A percentile compares a stretch with the other conserved stretches of the same genome.
phyloP scores from a whole-genome alignment of 2,329 filamentous ascomycete genomes.

The Cladophialophora bantiana region DNA sequence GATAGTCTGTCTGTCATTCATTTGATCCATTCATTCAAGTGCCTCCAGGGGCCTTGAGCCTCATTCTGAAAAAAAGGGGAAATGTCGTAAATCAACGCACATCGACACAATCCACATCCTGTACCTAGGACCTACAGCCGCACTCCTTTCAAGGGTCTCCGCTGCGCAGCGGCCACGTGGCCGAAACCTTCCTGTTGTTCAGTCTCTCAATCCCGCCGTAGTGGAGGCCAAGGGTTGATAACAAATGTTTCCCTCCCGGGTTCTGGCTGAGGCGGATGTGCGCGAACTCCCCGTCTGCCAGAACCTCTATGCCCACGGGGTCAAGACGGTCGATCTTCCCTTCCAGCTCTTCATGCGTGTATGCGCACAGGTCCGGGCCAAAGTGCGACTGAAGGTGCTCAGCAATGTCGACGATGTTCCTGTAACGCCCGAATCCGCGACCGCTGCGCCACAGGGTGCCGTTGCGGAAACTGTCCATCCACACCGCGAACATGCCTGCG shows the following conservation, averaged over 20 bases:
- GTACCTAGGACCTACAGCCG: no score
- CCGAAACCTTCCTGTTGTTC: neutral
- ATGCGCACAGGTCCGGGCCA: neutral
- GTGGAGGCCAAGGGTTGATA: neutral
- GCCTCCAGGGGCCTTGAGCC: no score
- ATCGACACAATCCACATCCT: no score
- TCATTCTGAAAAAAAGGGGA: no score
- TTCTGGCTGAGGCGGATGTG: neutral
- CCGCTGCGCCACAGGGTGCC: neutral
- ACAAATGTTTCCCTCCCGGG: neutral
- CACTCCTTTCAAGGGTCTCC: neutral
- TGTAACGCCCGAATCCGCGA: neutral
- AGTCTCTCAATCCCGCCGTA: neutral
- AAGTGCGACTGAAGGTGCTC: neutral
- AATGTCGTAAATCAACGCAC: no score
- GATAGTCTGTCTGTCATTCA: no score
- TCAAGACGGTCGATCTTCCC: neutral
- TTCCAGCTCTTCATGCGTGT: constrained; percentile 5
- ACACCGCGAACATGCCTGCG: neutral
- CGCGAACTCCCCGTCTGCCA: neutral
- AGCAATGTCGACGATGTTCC: constrained; percentile 1
- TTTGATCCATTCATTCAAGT: no score
- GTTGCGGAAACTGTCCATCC: constrained; percentile 1
- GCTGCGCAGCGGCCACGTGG: constrained; percentile 2
- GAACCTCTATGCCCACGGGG: constrained; percentile 2